A percentile compares a stretch with the other conserved stretches of the same genome.
Evolutionary conservation across 148 eudicot genomes (phyloP).

Genomic region (Agrostemma githago): DNA sequence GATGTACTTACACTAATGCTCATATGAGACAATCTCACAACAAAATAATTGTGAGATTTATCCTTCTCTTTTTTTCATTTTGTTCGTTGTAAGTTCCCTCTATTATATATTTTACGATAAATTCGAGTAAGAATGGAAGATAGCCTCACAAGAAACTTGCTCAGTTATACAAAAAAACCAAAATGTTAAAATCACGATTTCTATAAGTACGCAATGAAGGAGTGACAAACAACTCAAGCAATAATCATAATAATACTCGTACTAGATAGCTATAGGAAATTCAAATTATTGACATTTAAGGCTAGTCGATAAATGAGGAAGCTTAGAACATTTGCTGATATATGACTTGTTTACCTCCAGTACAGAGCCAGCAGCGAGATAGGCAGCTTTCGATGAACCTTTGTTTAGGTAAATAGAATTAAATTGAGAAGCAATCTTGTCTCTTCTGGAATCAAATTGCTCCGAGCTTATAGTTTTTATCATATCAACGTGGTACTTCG

Average conservation of each 20-base stretch:
- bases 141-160: no score
- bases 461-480: slow-evolving; percentile 68
- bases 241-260: not conserved
- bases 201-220: not conserved
- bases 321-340: slow-evolving; percentile 5
- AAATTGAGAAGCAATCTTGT: slow-evolving; percentile 46
- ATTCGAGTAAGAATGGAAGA: no score
- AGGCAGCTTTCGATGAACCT: slow-evolving; percentile 90
- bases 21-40: no score
- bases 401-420: slow-evolving; percentile 82
- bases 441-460: slow-evolving; percentile 40
- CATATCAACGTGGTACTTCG: slow-evolving; percentile 58
- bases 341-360: slow-evolving; percentile 47
- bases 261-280: not conserved
- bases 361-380: slow-evolving; percentile 94
- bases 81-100: no score
- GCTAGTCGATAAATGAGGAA: slow-evolving; percentile 6
- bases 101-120: no score
- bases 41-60: no score
- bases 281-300: not conserved
- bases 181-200: not conserved
- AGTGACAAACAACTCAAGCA: not conserved
- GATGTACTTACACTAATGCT: not conserved
- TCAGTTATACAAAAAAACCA: no score
- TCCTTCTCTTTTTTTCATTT: no score